Conservation (phyloP, 139 green algal genomes). For the Chlorella sorokiniana region DNA sequence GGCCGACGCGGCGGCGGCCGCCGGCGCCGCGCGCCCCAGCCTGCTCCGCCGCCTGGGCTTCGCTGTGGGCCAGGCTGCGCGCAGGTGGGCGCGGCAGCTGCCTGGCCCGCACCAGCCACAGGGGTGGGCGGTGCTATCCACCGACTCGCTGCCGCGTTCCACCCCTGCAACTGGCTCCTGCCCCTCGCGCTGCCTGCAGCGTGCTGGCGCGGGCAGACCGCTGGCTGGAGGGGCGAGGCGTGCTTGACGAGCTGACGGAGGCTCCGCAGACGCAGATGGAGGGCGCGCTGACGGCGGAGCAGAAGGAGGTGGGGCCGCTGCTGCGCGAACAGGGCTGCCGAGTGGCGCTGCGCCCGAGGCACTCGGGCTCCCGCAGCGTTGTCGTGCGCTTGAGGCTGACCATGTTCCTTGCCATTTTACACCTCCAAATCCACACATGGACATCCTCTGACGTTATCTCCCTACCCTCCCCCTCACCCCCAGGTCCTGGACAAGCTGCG, state of each 20-base stretch:
- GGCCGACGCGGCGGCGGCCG: neutral
- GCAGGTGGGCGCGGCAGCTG: neutral
- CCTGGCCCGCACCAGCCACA: neutral
- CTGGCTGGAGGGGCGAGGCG: constrained; percentile 49
- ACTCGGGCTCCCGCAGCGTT: too few relatives aligned
- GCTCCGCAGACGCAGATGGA: constrained; percentile 14
- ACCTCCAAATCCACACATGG: neutral
- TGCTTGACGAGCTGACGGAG: constrained; percentile 56
- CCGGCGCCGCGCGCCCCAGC: neutral
- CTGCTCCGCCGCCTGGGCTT: constrained; percentile 8
- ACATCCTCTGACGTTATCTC: neutral
- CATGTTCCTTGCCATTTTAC: too few relatives aligned
- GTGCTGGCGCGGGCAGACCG: constrained; percentile 44
- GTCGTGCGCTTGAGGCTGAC: too few relatives aligned
- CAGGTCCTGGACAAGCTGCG: constrained; percentile 57
- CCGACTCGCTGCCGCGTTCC: neutral
- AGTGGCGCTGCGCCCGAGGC: too few relatives aligned
- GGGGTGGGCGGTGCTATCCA: too few relatives aligned
- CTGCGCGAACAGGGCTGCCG: too few relatives aligned
- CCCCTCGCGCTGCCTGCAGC: neutral
- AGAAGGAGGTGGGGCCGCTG: constrained; percentile 7
- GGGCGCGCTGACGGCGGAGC: constrained; percentile 26
- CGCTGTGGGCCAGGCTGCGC: neutral
- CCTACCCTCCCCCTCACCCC: neutral
- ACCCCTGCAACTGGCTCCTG: neutral